Evolutionary conservation across 352 stramenopile species (phyloP), one percentile per base, ranked within the genome.

Genomic region (Pythium grandisporangium): DNA sequence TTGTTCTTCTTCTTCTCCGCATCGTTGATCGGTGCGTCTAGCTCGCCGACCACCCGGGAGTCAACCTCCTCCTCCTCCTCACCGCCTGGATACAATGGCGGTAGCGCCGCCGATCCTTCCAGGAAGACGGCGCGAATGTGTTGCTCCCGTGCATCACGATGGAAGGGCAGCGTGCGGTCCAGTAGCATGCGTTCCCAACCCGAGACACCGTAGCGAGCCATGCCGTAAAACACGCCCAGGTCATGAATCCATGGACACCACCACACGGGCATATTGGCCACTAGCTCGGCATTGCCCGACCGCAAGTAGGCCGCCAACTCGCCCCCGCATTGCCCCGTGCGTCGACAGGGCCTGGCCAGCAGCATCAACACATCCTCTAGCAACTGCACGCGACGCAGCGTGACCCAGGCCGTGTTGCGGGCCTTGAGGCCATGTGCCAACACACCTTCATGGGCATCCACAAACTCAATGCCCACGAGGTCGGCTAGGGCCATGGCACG

Each of bases 201-300:
- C 21, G 61, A 79, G 22, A 94, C 54, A 44, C 81, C 81, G 45
- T 86, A 70, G 10, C 61, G 64, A 33, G 80, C 79, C 72, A 94
- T 89, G 22, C 75, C 81, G 36, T 81, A 81, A 16, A 94, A 73
- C 8, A 91, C 32, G 3, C 63, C 74, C 14, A 87, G 45, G 40
- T 94, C 81, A 44, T 94, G 81, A 21, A 92, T 70, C 81, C 81
- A 94, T 10, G 81, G 81, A 50, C 81, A 94, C 81, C 81, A 94
- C 81, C 81, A 94, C 23, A 90, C 72, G 4, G 81, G 81, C 77
- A 94, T 91, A 36, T 80, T 63, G 8, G 62, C 47, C 30, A 90
- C 76, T 6, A 90, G 54, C 35, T 64, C 52, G 5, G 65, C 48
- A 19, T 55, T 67, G 20, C 81, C 78, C 2, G 78, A 92, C 0